A percentile compares a stretch with the other conserved stretches of the same genome.
Conservation (phyloP, 768 basidiomycete species). For the Tylopilus balloui region DNA sequence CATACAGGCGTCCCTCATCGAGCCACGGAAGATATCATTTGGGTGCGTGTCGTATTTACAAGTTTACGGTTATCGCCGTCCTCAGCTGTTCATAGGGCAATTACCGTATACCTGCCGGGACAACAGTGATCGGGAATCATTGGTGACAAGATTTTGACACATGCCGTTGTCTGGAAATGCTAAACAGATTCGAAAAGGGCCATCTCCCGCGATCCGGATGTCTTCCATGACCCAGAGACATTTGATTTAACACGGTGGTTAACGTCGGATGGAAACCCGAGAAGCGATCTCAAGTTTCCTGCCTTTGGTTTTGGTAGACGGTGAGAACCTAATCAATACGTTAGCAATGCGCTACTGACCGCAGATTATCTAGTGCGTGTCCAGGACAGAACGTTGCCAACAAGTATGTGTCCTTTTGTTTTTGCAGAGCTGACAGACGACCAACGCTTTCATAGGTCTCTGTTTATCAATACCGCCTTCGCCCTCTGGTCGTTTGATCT, state of each 20-base stretch:
- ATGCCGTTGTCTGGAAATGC: no score
- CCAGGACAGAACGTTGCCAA: slow-evolving; percentile 53
- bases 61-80: background rate
- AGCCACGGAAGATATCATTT: slow-evolving; percentile 16
- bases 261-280: slow-evolving; percentile 21
- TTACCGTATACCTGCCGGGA: slow-evolving; percentile 18
- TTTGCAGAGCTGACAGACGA: background rate
- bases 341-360: background rate
- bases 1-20: slow-evolving; percentile 10
- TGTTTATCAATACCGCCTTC: slow-evolving; percentile 58
- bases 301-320: slow-evolving; percentile 50
- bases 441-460: slow-evolving; percentile 37
- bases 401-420: slow-evolving; percentile 28
- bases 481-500: slow-evolving; percentile 58
- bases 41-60: slow-evolving; percentile 3
- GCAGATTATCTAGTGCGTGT: slow-evolving; percentile 40
- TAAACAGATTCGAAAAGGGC: slow-evolving; percentile 16
- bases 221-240: slow-evolving; percentile 34
- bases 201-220: slow-evolving; percentile 35
- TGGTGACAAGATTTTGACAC: slow-evolving; percentile 10
- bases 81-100: slow-evolving; percentile 6
- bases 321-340: slow-evolving; percentile 4
- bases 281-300: slow-evolving; percentile 44
- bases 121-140: slow-evolving; percentile 15
- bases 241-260: slow-evolving; percentile 37